These are phyloP conservation scores for Sugiyamaella pinicola DNA, from an alignment of 1,139 yeast species.

Conservation along the genomic window DNA sequence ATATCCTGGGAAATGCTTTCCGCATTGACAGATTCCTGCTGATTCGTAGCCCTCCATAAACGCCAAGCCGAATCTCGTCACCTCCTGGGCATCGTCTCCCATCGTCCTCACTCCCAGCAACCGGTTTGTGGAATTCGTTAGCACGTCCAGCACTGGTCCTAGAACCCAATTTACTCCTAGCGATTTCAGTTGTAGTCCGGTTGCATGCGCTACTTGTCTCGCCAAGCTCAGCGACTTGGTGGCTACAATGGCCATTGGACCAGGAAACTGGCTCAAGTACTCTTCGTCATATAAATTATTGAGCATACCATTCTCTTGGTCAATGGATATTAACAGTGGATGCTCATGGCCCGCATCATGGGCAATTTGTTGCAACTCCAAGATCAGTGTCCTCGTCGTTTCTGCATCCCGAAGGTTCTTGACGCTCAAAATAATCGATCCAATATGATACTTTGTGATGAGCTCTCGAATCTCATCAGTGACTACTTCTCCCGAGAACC, in stretches of 20 bases:
- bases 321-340: slow-evolving; percentile 52
- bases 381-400: slow-evolving; percentile 54
- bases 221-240: slow-evolving; percentile 55
- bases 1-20: slow-evolving; percentile 70
- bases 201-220: slow-evolving; percentile 57
- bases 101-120: slow-evolving; percentile 64
- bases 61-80: slow-evolving; percentile 56
- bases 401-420: slow-evolving; percentile 55
- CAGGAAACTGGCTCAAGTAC: slow-evolving; percentile 60
- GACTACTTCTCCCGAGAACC: slow-evolving; percentile 61
- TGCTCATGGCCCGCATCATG: slow-evolving; percentile 54
- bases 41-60: slow-evolving; percentile 58
- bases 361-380: slow-evolving; percentile 60
- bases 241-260: slow-evolving; percentile 67
- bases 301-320: slow-evolving; percentile 55
- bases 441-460: slow-evolving; percentile 56
- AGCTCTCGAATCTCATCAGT: slow-evolving; percentile 59
- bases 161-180: slow-evolving; percentile 60
- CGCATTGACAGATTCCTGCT: slow-evolving; percentile 61
- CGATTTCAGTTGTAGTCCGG: slow-evolving; percentile 55
- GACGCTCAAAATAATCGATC: slow-evolving; percentile 58
- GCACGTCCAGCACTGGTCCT: slow-evolving; percentile 68
- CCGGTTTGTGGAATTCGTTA: slow-evolving; percentile 59
- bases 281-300: slow-evolving; percentile 59
- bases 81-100: slow-evolving; percentile 64